phyloP scores from a whole-genome alignment of 352 stramenopile species.

The Peronospora tabacina region DNA sequence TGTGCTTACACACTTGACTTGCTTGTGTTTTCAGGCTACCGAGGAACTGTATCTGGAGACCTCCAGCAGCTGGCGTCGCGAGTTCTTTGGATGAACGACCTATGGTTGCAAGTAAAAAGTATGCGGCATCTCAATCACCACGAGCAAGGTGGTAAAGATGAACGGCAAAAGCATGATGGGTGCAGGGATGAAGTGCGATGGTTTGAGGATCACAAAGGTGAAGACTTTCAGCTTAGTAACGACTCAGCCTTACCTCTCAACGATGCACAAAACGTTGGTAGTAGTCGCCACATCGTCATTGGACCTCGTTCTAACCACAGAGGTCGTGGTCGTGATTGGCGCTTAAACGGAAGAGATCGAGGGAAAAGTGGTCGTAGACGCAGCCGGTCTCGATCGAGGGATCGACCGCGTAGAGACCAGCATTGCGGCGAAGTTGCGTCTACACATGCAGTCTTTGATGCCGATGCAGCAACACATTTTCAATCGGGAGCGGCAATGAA shows the following conservation, averaged over 20 bases:
- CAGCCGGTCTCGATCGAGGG: conserved; percentile 26
- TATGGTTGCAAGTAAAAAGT: conserved; percentile 46
- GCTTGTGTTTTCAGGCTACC: conserved; percentile 40
- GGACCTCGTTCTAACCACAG: conserved; percentile 11
- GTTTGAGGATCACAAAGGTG: conserved; percentile 25
- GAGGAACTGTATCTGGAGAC: conserved; percentile 61
- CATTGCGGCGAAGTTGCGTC: conserved; percentile 4
- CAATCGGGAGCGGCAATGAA: conserved; percentile 7
- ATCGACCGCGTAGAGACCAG: conserved; percentile 13
- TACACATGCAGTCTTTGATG: conserved; percentile 1
- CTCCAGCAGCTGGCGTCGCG: conserved; percentile 70
- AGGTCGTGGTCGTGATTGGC: conserved; percentile 15
- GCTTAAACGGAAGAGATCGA: conserved; percentile 16
- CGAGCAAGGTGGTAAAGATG: conserved; percentile 10
- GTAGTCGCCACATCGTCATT: conserved; percentile 30
- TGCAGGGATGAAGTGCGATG: conserved; percentile 10
- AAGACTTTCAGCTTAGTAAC: conserved; percentile 11
- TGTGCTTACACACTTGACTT: background rate
- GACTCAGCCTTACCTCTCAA: conserved; percentile 6
- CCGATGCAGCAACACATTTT: conserved; percentile 3
- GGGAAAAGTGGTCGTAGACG: conserved; percentile 17
- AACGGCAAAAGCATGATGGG: conserved; percentile 11
- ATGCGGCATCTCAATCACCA: conserved; percentile 4
- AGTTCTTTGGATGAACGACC: conserved; percentile 66
- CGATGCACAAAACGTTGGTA: conserved; percentile 16